phyloP scores from a whole-genome alignment of 2,329 filamentous ascomycete species.

The Lecanicillium sp. region DNA sequence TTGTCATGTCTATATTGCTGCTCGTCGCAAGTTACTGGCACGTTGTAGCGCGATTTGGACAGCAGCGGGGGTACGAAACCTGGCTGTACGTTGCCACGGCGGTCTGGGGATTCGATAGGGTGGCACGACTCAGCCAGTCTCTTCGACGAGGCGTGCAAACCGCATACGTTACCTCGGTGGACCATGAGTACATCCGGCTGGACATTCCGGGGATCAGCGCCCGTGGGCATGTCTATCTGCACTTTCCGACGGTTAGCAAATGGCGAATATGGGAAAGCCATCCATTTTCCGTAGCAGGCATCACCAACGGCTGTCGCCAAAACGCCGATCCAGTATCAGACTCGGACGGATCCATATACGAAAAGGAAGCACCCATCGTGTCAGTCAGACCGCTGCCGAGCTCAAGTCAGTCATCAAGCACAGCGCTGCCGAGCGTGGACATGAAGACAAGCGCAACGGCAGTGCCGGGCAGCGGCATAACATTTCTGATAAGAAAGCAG shows the following conservation, averaged over 20 bases:
- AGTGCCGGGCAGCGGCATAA: slow-evolving; percentile 8
- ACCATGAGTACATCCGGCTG: slow-evolving; percentile 17
- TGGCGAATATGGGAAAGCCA: slow-evolving; percentile 23
- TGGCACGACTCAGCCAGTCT: slow-evolving; percentile 11
- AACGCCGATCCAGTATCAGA: not conserved
- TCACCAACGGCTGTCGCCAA: not conserved
- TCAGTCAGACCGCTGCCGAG: not conserved
- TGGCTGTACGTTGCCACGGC: slow-evolving; percentile 18
- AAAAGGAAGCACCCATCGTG: not conserved
- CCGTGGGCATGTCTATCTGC: slow-evolving; percentile 19
- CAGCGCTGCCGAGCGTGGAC: not conserved
- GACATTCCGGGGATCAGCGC: slow-evolving; percentile 16
- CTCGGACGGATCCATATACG: not conserved
- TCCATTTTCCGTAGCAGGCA: slow-evolving; percentile 18
- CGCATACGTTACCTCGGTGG: slow-evolving; percentile 15
- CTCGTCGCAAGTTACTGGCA: slow-evolving; percentile 35
- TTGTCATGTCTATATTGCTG: slow-evolving; percentile 29
- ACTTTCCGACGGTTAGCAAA: slow-evolving; percentile 16
- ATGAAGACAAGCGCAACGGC: not conserved
- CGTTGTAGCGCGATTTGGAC: slow-evolving; percentile 24
- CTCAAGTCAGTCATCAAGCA: not conserved
- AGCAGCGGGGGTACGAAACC: slow-evolving; percentile 35
- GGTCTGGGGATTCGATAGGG: slow-evolving; percentile 19
- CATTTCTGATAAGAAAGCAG: slow-evolving; percentile 11
- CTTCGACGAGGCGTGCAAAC: slow-evolving; percentile 12